Base-by-base conservation (phyloP, 805 yeast genomes). In the Pachysolen tannophilus region DNA sequence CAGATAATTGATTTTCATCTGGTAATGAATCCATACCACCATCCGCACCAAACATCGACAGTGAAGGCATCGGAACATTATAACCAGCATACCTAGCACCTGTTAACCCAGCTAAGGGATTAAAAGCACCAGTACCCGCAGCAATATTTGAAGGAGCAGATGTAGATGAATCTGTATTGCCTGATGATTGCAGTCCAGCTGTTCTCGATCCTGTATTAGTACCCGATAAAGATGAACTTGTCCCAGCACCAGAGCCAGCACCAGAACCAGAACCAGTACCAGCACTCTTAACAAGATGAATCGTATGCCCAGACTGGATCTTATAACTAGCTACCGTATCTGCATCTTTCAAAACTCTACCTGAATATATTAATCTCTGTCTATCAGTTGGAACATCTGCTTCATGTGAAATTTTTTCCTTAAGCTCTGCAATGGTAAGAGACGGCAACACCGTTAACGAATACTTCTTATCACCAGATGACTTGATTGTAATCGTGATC, bases 41-140 rank as follows among this genome's bases (percentile, higher is more conserved):
- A 56, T 88, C 97, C 19, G 95, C 88, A 2, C 96, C 96, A 62
- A 90, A 87, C 82, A 85, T 72, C 30, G 79, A 74, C 1, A 86
- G 85, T 3, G 83, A 70, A 5, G 98, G 97, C 58, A 92, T 66
- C 48, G 86, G 88, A 6, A 87, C 72, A 32, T 65, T 61, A 48
- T 76, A 78, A 1, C 98, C 98, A 3, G 97, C 97, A 52, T 87
- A 92, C 36, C 97, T 75, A 2, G 97, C 97, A 33, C 95, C 90
- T 1, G 97, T 90, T 44, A 90, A 66, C 44, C 82, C 96, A 8
- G 95, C 88, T 49, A 92, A 67, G 25, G 95, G 94, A 57, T 92
- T 86, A 58, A 81, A 84, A 0, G 94, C 72, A 9, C 90, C 92
- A 43, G 76, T 81, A 5, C 98, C 98, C 2, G 97, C 74, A 3